These are phyloP conservation scores for Ramaria rubella DNA, from an alignment of 768 basidiomycete genomes.

Conservation along the genomic window DNA sequence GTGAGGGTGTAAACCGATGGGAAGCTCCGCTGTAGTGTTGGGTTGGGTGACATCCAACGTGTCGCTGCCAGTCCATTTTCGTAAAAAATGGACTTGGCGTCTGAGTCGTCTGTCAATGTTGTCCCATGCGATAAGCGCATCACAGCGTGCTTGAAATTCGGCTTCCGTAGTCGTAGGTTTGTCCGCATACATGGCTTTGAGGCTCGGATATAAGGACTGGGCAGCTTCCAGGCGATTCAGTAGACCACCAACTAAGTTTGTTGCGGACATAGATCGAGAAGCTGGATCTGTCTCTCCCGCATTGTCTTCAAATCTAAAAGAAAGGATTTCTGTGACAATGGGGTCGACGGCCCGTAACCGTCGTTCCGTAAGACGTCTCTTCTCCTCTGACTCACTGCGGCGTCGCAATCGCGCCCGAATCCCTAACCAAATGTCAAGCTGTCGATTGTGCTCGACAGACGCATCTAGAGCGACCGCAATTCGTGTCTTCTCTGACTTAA, in stretches of 20 bases:
- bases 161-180: slow-evolving; percentile 61
- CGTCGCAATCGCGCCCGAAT: slow-evolving; percentile 83
- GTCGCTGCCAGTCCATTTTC: slow-evolving; percentile 91
- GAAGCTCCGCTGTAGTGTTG: slow-evolving; percentile 56
- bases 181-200: slow-evolving; percentile 73
- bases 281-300: slow-evolving; percentile 29
- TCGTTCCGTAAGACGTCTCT: slow-evolving; percentile 73
- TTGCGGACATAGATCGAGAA: slow-evolving; percentile 29
- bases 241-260: slow-evolving; percentile 57
- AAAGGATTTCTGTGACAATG: slow-evolving; percentile 75
- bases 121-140: slow-evolving; percentile 88
- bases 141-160: slow-evolving; percentile 73
- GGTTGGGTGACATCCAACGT: slow-evolving; percentile 84
- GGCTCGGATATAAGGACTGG: slow-evolving; percentile 80
- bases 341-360: slow-evolving; percentile 73
- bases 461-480: slow-evolving; percentile 76
- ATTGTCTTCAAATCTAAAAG: slow-evolving; percentile 58
- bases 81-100: slow-evolving; percentile 71
- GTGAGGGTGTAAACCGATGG: slow-evolving; percentile 29
- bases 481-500: slow-evolving; percentile 90
- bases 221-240: slow-evolving; percentile 74
- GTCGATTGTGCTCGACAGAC: slow-evolving; percentile 55
- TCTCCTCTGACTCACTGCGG: slow-evolving; percentile 75
- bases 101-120: slow-evolving; percentile 83
- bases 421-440: slow-evolving; percentile 80